phyloP scores from a whole-genome alignment of 1,139 yeast genomes.

The Taphrina flavorubra region DNA sequence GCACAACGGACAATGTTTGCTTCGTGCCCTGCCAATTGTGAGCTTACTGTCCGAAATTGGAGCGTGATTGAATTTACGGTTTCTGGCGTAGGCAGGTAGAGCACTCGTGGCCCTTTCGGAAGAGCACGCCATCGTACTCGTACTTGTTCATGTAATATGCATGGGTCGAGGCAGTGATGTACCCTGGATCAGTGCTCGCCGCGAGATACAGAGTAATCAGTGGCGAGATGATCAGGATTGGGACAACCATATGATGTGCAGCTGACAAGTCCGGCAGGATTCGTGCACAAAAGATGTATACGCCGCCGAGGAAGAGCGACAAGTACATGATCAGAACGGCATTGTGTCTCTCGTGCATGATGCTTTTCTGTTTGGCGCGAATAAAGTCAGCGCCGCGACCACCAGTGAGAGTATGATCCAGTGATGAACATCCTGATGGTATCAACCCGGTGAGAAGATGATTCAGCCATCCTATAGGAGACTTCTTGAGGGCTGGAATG shows the following conservation, averaged over 20 bases:
- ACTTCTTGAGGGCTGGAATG: constrained; percentile 47
- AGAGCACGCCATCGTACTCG: constrained; percentile 63
- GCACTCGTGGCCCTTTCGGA: constrained; percentile 54
- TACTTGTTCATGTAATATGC: constrained; percentile 50
- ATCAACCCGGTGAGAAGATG: constrained; percentile 38
- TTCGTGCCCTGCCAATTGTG: constrained; percentile 61
- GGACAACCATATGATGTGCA: constrained; percentile 49
- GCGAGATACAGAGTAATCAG: constrained; percentile 57
- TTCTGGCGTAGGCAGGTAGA: constrained; percentile 70
- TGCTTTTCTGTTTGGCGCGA: constrained; percentile 36
- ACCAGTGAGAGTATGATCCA: constrained; percentile 46
- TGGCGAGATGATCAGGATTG: constrained; percentile 52
- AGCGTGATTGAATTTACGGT: constrained; percentile 53
- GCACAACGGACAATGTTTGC: constrained; percentile 86
- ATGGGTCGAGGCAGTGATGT: constrained; percentile 49
- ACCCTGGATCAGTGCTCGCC: constrained; percentile 65
- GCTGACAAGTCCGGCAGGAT: constrained; percentile 57
- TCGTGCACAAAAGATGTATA: constrained; percentile 28
- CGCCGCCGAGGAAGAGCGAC: constrained; percentile 25
- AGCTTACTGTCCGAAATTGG: not conserved
- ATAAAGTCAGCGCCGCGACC: constrained; percentile 43
- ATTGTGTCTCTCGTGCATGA: constrained; percentile 46
- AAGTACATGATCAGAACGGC: constrained; percentile 44
- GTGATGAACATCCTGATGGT: constrained; percentile 41
- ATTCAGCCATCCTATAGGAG: constrained; percentile 27